Base-by-base conservation (phyloP, 768 basidiomycete species). In the Phanerochaete carnosa region DNA sequence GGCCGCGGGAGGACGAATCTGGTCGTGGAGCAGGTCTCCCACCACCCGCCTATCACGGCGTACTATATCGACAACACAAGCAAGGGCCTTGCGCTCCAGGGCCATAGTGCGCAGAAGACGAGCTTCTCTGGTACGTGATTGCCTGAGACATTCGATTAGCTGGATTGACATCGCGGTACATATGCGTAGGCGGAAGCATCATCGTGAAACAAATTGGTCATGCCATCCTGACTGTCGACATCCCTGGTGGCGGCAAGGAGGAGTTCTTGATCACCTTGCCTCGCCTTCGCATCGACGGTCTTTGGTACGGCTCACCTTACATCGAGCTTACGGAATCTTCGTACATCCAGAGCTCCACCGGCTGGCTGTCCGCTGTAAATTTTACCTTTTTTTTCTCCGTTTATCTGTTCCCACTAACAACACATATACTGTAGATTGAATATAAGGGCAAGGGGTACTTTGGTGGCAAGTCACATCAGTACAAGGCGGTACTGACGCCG, bases 401-500 rank as follows among this genome's bases (percentile, higher is more conserved):
- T 45, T 8, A 49, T 22, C 30, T n/a, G 12, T 16, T 19, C 43
- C 26, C 13, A 25, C 22, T 7, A 28, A 15, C 6, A n/a, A 22
- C 33, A n/a, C n/a, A n/a, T n/a, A 26, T 26, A 8, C 15, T 26
- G 16, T 50, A 72, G 72, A 88, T 98, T 72, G 93, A 96, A 65
- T 98, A 96, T 81, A 94, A 94, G 71, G 96, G 95, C 73, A 94
- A 93, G 70, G 96, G 95, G 28, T 98, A 95, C 77, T 93, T 98
- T 72, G 84, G 86, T 35, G 95, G 96, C 58, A 95, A 94, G 73
- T 86, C 92, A 3, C 96, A 99, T 76, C 79, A 87, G 2, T 97
- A 95, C 84, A 95, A 94, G 73, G 94, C 96, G 11, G 80, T 80
- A 1, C 72, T 94, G n/a, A 71, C 80, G 0, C 83, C 83, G 12